phyloP scores from a whole-genome alignment of 169 alveolate genomes.

The Plasmodium yoelii region DNA sequence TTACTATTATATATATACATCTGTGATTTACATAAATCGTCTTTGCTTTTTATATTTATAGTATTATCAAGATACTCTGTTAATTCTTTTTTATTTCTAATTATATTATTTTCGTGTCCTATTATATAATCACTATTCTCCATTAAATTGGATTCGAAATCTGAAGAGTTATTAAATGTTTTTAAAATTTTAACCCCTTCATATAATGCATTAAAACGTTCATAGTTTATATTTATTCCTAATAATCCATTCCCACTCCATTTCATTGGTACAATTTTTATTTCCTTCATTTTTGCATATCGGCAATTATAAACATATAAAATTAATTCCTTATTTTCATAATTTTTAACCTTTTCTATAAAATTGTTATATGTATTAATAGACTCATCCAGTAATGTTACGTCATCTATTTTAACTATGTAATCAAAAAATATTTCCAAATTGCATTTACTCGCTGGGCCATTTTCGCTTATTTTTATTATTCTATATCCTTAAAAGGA shows the following conservation, averaged over 20 bases:
- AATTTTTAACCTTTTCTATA: conserved; percentile 75
- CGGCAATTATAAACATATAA: conserved; percentile 81
- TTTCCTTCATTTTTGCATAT: conserved; percentile 74
- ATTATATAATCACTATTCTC: conserved; percentile 81
- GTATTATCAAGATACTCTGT: neutral
- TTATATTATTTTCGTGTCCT: conserved; percentile 65
- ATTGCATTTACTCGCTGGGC: conserved; percentile 61
- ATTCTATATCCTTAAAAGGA: conserved; percentile 57
- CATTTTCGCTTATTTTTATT: conserved; percentile 27
- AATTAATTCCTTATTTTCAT: conserved; percentile 77
- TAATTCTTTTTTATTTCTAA: conserved; percentile 52
- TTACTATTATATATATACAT: conserved; percentile 78
- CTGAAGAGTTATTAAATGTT: conserved; percentile 80
- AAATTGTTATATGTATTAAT: conserved; percentile 77
- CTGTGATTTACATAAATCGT: neutral
- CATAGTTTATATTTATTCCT: conserved; percentile 82
- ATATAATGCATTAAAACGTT: conserved; percentile 79
- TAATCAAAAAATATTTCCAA: conserved; percentile 85
- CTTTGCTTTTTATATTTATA: neutral
- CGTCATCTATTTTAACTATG: conserved; percentile 80
- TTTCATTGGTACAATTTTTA: conserved; percentile 81
- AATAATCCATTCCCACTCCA: conserved; percentile 86
- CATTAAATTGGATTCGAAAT: conserved; percentile 77
- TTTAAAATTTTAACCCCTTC: conserved; percentile 82
- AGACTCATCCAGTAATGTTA: conserved; percentile 78